Evolutionary conservation across 441 rosid genomes (phyloP).

Genomic region (Brassica balearica): DNA sequence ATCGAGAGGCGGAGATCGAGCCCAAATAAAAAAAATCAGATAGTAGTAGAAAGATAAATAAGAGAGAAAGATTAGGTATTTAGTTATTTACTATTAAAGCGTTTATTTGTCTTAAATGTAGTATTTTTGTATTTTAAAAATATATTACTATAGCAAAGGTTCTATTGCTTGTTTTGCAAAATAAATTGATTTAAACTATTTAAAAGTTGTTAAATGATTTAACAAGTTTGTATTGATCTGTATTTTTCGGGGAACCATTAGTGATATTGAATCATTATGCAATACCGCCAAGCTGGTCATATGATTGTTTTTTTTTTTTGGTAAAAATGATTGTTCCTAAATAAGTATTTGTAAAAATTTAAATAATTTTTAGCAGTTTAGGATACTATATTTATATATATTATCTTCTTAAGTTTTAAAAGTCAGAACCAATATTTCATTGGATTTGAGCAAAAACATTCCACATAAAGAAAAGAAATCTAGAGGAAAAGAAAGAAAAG

Average conservation of each 20-base stretch:
- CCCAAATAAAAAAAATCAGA: too few relatives aligned
- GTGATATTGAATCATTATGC: neutral
- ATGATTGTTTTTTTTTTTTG: too few relatives aligned
- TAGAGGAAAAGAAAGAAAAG: neutral
- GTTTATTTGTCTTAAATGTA: too few relatives aligned
- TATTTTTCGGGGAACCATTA: neutral
- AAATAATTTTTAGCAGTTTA: neutral
- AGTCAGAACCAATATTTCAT: neutral
- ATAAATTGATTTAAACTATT: neutral
- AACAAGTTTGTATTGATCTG: neutral
- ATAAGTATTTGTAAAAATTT: neutral
- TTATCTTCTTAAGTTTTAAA: neutral
- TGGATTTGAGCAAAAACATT: neutral
- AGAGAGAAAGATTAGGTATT: too few relatives aligned
- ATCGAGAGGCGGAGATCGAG: too few relatives aligned
- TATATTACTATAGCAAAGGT: constrained; percentile 2
- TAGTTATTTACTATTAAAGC: too few relatives aligned
- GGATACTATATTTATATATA: neutral
- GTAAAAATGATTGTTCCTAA: neutral
- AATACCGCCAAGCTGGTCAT: neutral
- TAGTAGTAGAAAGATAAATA: too few relatives aligned
- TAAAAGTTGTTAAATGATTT: neutral
- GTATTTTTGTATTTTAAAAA: neutral
- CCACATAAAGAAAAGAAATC: neutral
- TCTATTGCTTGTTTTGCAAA: neutral